phyloP scores from a whole-genome alignment of 2,329 filamentous ascomycete genomes.

The Diaporthe vexans region DNA sequence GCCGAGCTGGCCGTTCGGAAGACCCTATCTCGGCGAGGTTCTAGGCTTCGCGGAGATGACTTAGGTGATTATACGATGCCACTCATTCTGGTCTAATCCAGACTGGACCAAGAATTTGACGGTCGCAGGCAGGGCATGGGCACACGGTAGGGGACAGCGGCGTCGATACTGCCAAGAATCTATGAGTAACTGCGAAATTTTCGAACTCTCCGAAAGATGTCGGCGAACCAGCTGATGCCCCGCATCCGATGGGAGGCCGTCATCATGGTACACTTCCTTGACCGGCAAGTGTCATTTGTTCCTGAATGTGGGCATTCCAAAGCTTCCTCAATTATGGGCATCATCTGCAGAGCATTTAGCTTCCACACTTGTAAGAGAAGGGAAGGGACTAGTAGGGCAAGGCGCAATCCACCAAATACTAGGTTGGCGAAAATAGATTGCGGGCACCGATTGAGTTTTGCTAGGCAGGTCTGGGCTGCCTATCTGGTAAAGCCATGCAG shows the following conservation, averaged over 20 bases:
- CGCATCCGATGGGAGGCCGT: not conserved
- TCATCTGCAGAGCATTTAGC: slow-evolving; percentile 1
- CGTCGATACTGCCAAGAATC: not conserved
- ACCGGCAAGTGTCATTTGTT: not conserved
- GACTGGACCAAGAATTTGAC: not conserved
- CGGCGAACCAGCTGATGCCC: not conserved
- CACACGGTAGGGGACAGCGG: not conserved
- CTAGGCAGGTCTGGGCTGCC: slow-evolving; percentile 17
- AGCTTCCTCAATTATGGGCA: not conserved
- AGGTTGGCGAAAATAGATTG: not conserved
- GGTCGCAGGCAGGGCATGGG: not conserved
- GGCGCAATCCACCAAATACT: not conserved
- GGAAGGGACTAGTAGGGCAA: not conserved
- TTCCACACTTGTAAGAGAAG: slow-evolving; percentile 2
- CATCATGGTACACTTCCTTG: not conserved
- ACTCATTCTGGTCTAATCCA: not conserved
- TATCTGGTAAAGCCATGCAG: slow-evolving; percentile 10
- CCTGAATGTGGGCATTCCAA: not conserved
- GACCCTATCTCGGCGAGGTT: not conserved
- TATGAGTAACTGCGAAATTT: not conserved
- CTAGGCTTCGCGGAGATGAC: not conserved
- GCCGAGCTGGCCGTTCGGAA: not conserved
- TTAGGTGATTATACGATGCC: not conserved
- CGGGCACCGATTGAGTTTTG: slow-evolving; percentile 15
- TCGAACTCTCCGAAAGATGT: not conserved